These are phyloP conservation scores for Achaetomiella virescens DNA, from an alignment of 495 filamentous ascomycete species.

Conservation along the genomic window DNA sequence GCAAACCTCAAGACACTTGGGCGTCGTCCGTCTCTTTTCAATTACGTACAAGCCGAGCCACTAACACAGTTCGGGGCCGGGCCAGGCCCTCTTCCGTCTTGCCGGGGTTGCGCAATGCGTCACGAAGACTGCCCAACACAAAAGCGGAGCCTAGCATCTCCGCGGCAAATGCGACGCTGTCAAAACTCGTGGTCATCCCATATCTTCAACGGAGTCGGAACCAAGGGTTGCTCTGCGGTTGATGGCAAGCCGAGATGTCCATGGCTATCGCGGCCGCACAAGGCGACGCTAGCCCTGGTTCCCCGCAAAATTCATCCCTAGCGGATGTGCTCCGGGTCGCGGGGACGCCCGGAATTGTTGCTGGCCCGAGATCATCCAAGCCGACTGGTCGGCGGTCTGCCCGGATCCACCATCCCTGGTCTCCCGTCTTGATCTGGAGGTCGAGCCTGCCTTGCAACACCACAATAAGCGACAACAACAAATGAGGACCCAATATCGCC, in stretches of 20 bases:
- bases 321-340: constrained; percentile 2
- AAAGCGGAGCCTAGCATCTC: constrained; percentile 19
- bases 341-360: too few relatives aligned
- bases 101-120: constrained; percentile 16
- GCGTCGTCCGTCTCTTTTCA: constrained; percentile 16
- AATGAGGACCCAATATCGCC: too few relatives aligned
- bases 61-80: constrained; percentile 20
- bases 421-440: too few relatives aligned
- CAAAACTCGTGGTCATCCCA: background rate
- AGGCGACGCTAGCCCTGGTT: constrained; percentile 3
- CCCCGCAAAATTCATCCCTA: background rate
- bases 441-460: too few relatives aligned
- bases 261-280: background rate
- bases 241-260: background rate
- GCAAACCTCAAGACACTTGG: background rate
- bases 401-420: too few relatives aligned
- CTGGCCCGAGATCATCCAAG: too few relatives aligned
- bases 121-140: background rate
- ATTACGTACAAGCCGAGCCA: constrained; percentile 32
- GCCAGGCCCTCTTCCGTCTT: constrained; percentile 14
- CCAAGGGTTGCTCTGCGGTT: background rate
- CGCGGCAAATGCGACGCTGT: constrained; percentile 16
- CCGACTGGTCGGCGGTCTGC: too few relatives aligned
- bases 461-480: too few relatives aligned
- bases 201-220: background rate